Evolutionary conservation across 495 filamentous ascomycete species (phyloP).

Genomic region (Xylaria flabelliformis): DNA sequence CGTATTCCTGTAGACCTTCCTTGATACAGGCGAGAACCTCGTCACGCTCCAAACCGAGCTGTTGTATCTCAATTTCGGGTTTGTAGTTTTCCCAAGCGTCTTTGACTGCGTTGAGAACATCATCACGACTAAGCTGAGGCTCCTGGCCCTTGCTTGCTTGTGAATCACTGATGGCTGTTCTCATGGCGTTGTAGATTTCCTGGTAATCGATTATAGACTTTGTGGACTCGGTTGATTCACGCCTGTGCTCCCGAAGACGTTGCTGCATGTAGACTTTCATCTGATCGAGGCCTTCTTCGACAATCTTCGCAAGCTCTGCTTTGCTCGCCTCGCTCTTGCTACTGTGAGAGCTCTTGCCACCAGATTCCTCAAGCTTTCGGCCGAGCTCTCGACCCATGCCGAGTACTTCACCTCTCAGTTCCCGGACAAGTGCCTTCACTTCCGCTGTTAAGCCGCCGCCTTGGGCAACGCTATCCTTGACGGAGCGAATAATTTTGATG

Average conservation of each 20-base stretch:
- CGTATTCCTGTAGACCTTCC: slow-evolving; percentile 81
- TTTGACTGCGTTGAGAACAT: slow-evolving; percentile 81
- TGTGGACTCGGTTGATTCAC: slow-evolving; percentile 60
- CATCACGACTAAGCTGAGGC: slow-evolving; percentile 65
- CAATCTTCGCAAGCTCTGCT: slow-evolving; percentile 76
- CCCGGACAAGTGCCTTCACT: slow-evolving; percentile 86
- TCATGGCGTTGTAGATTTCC: slow-evolving; percentile 81
- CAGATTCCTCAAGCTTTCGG: slow-evolving; percentile 75
- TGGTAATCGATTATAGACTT: slow-evolving; percentile 67
- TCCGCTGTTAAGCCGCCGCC: slow-evolving; percentile 85
- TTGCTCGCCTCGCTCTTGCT: slow-evolving; percentile 57
- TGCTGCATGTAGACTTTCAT: slow-evolving; percentile 80
- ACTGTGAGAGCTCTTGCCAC: slow-evolving; percentile 54
- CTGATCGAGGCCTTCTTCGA: slow-evolving; percentile 78
- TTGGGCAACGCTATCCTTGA: slow-evolving; percentile 87
- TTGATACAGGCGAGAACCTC: slow-evolving; percentile 84
- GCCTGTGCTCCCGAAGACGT: slow-evolving; percentile 74
- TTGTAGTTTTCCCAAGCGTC: slow-evolving; percentile 92
- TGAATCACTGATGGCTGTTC: slow-evolving; percentile 74
- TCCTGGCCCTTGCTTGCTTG: slow-evolving; percentile 55
- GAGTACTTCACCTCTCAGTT: slow-evolving; percentile 89
- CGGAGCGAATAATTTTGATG: slow-evolving; percentile 74
- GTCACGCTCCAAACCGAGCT: slow-evolving; percentile 85
- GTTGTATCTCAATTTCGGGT: slow-evolving; percentile 87
- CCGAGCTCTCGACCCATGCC: slow-evolving; percentile 91